phyloP scores from a whole-genome alignment of 2,329 filamentous ascomycete species.

The Amauroascus niger region DNA sequence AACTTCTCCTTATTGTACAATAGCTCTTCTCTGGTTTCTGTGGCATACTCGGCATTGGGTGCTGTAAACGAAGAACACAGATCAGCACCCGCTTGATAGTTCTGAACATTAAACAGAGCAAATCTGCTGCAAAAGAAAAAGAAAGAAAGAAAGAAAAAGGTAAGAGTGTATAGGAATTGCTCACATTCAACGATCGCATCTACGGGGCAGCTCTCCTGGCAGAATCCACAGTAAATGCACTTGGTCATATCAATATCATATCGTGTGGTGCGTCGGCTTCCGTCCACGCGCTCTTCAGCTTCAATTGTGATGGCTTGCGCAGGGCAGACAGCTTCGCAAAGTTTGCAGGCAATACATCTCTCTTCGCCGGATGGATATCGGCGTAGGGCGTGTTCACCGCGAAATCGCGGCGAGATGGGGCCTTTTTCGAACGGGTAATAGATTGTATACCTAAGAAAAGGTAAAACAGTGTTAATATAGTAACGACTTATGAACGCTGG shows the following conservation, averaged over 20 bases:
- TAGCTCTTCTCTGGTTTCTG: slow-evolving; percentile 78
- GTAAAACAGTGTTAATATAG: neutral
- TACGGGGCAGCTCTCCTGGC: slow-evolving; percentile 96
- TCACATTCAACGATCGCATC: slow-evolving; percentile 77
- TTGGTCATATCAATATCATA: slow-evolving; percentile 99
- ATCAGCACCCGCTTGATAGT: neutral
- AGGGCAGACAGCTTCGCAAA: slow-evolving; percentile 96
- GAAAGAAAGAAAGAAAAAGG: too few species aligned
- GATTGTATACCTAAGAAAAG: slow-evolving; percentile 70
- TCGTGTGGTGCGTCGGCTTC: slow-evolving; percentile 84
- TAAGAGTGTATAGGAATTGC: slow-evolving; percentile 19
- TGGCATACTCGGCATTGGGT: slow-evolving; percentile 65
- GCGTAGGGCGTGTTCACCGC: slow-evolving; percentile 92
- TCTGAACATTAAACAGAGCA: neutral
- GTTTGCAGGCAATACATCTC: slow-evolving; percentile 98
- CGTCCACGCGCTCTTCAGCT: slow-evolving; percentile 94
- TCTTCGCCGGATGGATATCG: slow-evolving; percentile 96
- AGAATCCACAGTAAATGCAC: slow-evolving; percentile 99
- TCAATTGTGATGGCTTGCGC: slow-evolving; percentile 98
- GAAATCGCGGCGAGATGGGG: slow-evolving; percentile 93
- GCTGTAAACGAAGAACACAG: slow-evolving; percentile 30
- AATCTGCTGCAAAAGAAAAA: neutral
- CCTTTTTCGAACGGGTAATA: slow-evolving; percentile 99
- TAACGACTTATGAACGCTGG: neutral
- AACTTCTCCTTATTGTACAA: slow-evolving; percentile 98